These are phyloP conservation scores for Alternaria sp. DNA, from an alignment of 2,329 filamentous ascomycete genomes.

Conservation along the genomic window DNA sequence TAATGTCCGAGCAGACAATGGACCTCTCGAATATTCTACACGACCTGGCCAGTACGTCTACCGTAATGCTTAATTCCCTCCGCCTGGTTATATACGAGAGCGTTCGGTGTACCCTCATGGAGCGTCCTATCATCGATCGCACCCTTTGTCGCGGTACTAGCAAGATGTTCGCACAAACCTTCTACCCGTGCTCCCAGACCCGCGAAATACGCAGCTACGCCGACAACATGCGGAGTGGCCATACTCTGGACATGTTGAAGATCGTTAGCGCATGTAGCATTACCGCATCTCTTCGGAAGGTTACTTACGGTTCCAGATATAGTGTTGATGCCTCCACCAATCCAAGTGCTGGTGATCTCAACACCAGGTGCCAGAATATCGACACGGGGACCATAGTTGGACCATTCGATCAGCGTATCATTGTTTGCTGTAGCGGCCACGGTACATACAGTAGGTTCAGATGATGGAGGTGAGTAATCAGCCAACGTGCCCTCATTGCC, in stretches of 20 bases:
- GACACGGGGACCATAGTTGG: conserved; percentile 47
- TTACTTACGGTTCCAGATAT: conserved; percentile 61
- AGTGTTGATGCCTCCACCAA: conserved; percentile 50
- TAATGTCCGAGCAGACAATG: background rate
- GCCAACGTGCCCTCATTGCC: conserved; percentile 47
- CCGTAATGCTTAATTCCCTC: background rate
- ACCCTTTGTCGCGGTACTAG: conserved; percentile 50
- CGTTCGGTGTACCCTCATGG: conserved; percentile 55
- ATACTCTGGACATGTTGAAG: conserved; percentile 53
- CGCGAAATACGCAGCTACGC: conserved; percentile 74
- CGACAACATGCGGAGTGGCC: conserved; percentile 74
- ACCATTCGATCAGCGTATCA: conserved; percentile 44
- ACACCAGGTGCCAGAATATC: conserved; percentile 52
- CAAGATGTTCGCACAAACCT: conserved; percentile 58
- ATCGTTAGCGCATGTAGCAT: background rate
- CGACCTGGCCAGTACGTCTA: background rate
- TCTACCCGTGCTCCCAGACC: conserved; percentile 48
- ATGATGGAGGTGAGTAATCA: conserved; percentile 42
- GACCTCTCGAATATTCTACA: background rate
- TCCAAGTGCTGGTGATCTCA: conserved; percentile 56
- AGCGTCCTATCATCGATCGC: conserved; percentile 46
- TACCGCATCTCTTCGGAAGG: background rate
- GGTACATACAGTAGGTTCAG: conserved; percentile 48
- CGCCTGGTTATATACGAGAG: conserved; percentile 61
- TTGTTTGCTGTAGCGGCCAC: conserved; percentile 47